These are phyloP conservation scores for Colletotrichum musicola DNA, from an alignment of 2,329 filamentous ascomycete genomes.

Conservation along the genomic window DNA sequence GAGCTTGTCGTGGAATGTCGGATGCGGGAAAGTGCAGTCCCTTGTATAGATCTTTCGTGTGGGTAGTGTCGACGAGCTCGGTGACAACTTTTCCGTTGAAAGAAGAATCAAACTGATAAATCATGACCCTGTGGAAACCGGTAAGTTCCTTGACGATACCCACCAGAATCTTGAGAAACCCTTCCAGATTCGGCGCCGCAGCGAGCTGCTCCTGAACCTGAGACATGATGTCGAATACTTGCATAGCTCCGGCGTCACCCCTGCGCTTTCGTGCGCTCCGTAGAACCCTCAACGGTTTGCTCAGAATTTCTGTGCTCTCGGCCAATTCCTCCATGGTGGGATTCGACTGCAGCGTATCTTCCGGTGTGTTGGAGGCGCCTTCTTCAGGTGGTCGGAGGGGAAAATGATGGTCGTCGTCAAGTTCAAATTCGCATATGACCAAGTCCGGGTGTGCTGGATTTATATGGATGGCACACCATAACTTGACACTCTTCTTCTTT, in stretches of 20 bases:
- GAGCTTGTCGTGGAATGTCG: constrained; percentile 86
- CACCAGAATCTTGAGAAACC: constrained; percentile 83
- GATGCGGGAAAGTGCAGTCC: constrained; percentile 90
- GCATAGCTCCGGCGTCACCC: constrained; percentile 86
- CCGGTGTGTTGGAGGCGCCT: constrained; percentile 70
- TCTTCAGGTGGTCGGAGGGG: constrained; percentile 76
- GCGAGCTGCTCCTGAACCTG: constrained; percentile 91
- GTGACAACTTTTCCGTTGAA: constrained; percentile 92
- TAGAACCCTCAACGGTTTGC: constrained; percentile 82
- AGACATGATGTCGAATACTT: constrained; percentile 92
- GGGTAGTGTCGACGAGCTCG: constrained; percentile 83
- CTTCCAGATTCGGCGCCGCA: constrained; percentile 76
- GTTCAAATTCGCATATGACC: constrained; percentile 89
- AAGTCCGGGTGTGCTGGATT: constrained; percentile 76
- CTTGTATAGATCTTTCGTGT: constrained; percentile 86
- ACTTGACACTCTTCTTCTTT: constrained; percentile 70
- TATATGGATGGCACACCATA: constrained; percentile 91
- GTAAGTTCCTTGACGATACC: constrained; percentile 91
- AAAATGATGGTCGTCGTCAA: constrained; percentile 79
- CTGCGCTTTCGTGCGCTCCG: constrained; percentile 80
- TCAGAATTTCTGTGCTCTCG: constrained; percentile 81
- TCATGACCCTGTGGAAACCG: constrained; percentile 92
- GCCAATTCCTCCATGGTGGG: constrained; percentile 80
- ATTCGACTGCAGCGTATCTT: constrained; percentile 79
- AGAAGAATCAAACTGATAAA: constrained; percentile 87